Evolutionary conservation across 116 monocot species (phyloP).

Genomic region (Papilionanthe hybrid): DNA sequence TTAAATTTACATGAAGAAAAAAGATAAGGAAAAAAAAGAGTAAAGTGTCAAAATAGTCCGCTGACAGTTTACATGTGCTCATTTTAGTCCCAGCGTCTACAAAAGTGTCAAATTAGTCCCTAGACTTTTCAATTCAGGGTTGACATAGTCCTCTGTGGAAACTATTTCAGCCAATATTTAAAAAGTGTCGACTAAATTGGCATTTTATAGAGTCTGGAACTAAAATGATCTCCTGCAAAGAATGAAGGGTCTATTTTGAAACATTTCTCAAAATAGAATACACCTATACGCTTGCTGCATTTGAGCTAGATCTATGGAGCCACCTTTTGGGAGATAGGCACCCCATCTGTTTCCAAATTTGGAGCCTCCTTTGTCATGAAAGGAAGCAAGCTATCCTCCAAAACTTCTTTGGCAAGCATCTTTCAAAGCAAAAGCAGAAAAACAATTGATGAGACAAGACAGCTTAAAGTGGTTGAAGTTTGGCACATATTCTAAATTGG

Average conservation of each 20-base stretch:
- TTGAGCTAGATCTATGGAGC: background rate
- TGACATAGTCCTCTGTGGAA: too few relatives aligned
- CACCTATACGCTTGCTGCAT: background rate
- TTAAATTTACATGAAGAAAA: conserved; percentile 15
- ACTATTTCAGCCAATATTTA: too few relatives aligned
- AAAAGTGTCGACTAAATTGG: too few relatives aligned
- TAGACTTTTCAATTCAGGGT: too few relatives aligned
- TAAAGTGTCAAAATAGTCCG: too few relatives aligned
- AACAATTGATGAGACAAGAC: background rate
- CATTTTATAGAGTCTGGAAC: too few relatives aligned
- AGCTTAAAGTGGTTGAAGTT: background rate
- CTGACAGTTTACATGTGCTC: too few relatives aligned
- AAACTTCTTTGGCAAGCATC: conserved; percentile 94
- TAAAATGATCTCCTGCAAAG: too few relatives aligned
- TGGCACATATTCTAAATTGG: background rate
- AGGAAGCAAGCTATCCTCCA: conserved; percentile 68
- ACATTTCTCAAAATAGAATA: background rate
- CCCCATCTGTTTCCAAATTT: conserved; percentile 65
- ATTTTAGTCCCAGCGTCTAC: too few relatives aligned
- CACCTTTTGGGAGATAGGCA: conserved; percentile 73
- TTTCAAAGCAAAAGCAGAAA: conserved; percentile 13
- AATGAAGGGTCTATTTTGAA: too few relatives aligned
- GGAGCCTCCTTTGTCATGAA: conserved; percentile 62
- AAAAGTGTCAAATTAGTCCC: too few relatives aligned
- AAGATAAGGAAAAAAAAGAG: background rate